Conservation (phyloP, 805 yeast species). For the Kodamaea fukazawae region DNA sequence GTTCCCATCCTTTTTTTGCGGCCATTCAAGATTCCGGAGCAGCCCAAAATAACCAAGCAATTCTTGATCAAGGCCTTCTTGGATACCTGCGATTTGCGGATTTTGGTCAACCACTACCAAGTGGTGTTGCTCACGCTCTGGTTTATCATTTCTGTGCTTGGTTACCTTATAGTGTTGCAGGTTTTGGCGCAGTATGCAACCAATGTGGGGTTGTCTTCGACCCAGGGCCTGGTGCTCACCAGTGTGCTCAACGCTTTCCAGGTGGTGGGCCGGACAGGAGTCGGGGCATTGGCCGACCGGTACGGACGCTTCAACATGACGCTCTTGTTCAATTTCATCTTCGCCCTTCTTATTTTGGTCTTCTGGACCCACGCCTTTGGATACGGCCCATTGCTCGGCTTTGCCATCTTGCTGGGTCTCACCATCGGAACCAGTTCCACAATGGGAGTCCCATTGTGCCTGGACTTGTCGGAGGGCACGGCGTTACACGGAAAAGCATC, state of each 20-base stretch:
- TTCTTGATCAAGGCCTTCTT: slow-evolving; percentile 12
- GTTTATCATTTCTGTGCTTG: slow-evolving; percentile 38
- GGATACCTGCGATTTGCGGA: slow-evolving; percentile 28
- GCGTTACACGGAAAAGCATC: slow-evolving; percentile 23
- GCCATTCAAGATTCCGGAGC: slow-evolving; percentile 39
- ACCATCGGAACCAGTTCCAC: slow-evolving; percentile 28
- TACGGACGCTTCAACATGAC: slow-evolving; percentile 46
- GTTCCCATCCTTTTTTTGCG: slow-evolving; percentile 43
- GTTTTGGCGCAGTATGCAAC: slow-evolving; percentile 39
- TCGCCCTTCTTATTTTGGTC: slow-evolving; percentile 29
- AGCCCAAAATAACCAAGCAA: slow-evolving; percentile 20
- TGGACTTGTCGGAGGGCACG: slow-evolving; percentile 7
- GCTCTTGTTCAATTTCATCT: slow-evolving; percentile 17
- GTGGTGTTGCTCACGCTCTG: slow-evolving; percentile 27
- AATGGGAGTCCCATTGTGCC: slow-evolving; percentile 15
- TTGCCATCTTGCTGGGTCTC: slow-evolving; percentile 24
- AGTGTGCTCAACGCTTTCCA: slow-evolving; percentile 43
- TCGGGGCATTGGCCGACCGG: slow-evolving; percentile 47
- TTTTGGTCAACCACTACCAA: slow-evolving; percentile 24
- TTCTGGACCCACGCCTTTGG: slow-evolving; percentile 45
- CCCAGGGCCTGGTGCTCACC: slow-evolving; percentile 32
- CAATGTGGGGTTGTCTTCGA: slow-evolving; percentile 39
- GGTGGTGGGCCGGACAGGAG: slow-evolving; percentile 47
- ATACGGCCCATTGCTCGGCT: neutral
- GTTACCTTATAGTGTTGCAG: slow-evolving; percentile 35